A percentile compares a stretch with the other conserved stretches of the same genome.
phyloP scores from a whole-genome alignment of 2,329 filamentous ascomycete genomes.

The Claviceps cyperi region DNA sequence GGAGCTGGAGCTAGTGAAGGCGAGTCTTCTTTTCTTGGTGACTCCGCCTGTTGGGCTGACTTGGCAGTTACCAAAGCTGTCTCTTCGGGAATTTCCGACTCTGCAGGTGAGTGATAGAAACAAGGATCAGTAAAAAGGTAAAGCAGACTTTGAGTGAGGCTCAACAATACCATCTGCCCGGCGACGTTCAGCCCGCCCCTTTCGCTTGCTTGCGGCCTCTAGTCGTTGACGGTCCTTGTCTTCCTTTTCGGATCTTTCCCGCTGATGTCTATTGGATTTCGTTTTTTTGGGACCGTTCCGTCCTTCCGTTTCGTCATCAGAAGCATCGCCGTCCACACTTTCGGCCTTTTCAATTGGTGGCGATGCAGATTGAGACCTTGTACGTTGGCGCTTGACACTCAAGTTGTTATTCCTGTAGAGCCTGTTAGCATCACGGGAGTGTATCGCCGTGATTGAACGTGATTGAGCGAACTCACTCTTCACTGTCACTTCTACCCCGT shows the following conservation, averaged over 20 bases:
- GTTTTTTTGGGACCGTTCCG: conserved; percentile 45
- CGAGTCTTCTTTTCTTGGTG: conserved; percentile 17
- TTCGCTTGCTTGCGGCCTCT: conserved; percentile 66
- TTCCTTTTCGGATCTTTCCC: conserved; percentile 51
- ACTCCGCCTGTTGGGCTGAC: conserved; percentile 13
- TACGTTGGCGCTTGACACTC: conserved; percentile 68
- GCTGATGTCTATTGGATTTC: conserved; percentile 43
- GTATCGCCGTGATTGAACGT: not conserved
- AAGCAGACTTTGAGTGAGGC: not conserved
- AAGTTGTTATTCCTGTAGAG: conserved; percentile 45
- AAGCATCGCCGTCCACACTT: conserved; percentile 43
- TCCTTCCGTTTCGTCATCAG: conserved; percentile 51
- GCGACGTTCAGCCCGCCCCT: conserved; percentile 66
- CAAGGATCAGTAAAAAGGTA: not conserved
- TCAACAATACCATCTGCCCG: conserved; percentile 55
- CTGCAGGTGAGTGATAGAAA: conserved; percentile 21
- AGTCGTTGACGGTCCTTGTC: conserved; percentile 60
- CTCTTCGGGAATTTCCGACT: conserved; percentile 62
- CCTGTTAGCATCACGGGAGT: conserved; percentile 12
- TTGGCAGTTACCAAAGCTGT: conserved; percentile 32
- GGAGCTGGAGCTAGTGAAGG: conserved; percentile 16
- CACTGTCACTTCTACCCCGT: conserved; percentile 75
- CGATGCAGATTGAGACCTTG: conserved; percentile 58
- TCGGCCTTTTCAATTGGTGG: conserved; percentile 33
- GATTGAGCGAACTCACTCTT: conserved; percentile 55